phyloP scores from a whole-genome alignment of 495 filamentous ascomycete genomes.

The Oidiodendron maius region DNA sequence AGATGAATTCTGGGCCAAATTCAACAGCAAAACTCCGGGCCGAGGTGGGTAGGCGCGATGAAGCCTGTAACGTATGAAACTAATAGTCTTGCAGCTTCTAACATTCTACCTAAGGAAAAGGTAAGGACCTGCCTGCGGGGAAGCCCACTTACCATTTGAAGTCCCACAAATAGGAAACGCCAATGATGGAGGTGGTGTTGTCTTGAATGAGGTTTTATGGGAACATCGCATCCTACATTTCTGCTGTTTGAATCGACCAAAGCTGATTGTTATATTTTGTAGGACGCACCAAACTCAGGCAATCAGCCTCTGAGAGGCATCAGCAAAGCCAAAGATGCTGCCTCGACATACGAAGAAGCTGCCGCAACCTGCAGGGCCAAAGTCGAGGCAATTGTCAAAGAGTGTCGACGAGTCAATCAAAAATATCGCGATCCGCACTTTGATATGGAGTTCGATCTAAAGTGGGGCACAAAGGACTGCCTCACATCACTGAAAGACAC shows the following conservation, averaged over 20 bases:
- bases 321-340: conserved; percentile 38
- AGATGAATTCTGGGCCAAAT: conserved; percentile 74
- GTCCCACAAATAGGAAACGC: too few relatives aligned
- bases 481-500: conserved; percentile 20
- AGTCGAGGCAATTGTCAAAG: conserved; percentile 74
- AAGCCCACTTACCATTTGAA: too few relatives aligned
- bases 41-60: too few relatives aligned
- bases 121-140: too few relatives aligned
- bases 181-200: too few relatives aligned
- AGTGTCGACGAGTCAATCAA: conserved; percentile 79
- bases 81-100: conserved; percentile 52
- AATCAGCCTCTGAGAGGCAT: conserved; percentile 44
- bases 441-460: conserved; percentile 77
- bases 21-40: conserved; percentile 58
- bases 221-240: too few relatives aligned
- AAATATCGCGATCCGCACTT: conserved; percentile 89
- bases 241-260: too few relatives aligned
- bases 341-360: conserved; percentile 67
- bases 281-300: too few relatives aligned
- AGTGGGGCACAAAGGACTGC: conserved; percentile 50
- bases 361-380: conserved; percentile 61
- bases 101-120: conserved; percentile 66
- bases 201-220: too few relatives aligned
- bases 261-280: too few relatives aligned
- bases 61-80: too few relatives aligned